A percentile compares a stretch with the other conserved stretches of the same genome.
Evolutionary conservation across 169 alveolate genomes (phyloP).

Genomic region (Eimeria zaria): DNA sequence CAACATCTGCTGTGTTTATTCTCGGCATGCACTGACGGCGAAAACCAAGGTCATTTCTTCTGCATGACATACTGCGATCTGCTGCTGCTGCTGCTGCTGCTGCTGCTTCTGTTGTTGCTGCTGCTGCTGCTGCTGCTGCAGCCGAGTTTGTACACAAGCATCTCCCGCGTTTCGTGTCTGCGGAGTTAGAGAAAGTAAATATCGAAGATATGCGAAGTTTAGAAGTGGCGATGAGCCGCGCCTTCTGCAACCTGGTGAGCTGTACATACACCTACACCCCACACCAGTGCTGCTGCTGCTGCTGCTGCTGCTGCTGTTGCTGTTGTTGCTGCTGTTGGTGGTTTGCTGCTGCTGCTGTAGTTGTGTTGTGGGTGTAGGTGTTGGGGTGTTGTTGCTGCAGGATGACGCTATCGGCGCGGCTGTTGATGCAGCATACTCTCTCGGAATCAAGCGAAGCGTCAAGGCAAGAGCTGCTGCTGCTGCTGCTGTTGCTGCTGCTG

Average conservation of each 20-base stretch:
- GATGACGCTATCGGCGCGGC: slow-evolving; percentile 23
- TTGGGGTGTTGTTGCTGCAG: not conserved
- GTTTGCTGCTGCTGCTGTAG: slow-evolving; percentile 5
- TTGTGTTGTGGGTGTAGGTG: not conserved
- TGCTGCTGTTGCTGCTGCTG: slow-evolving; percentile 34
- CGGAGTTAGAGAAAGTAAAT: slow-evolving; percentile 2
- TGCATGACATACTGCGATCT: no score
- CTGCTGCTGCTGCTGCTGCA: slow-evolving; percentile 57
- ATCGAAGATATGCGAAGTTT: not conserved
- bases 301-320: not conserved
- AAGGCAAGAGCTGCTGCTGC: slow-evolving; percentile 32
- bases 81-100: slow-evolving; percentile 41
- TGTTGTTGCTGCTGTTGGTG: no score
- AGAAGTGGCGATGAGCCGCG: slow-evolving; percentile 32
- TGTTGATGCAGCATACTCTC: slow-evolving; percentile 13
- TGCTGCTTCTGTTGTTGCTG: slow-evolving; percentile 4
- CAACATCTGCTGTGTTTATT: no score
- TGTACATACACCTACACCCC: no score
- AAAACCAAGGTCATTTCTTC: no score
- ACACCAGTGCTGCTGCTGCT: no score
- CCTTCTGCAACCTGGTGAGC: slow-evolving; percentile 67
- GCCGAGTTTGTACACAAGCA: slow-evolving; percentile 73
- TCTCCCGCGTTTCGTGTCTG: slow-evolving; percentile 51
- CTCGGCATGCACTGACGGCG: no score
- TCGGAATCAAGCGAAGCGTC: slow-evolving; percentile 13